Conservation (phyloP, 2,329 filamentous ascomycete species). For the Aspergillus fischeri region DNA sequence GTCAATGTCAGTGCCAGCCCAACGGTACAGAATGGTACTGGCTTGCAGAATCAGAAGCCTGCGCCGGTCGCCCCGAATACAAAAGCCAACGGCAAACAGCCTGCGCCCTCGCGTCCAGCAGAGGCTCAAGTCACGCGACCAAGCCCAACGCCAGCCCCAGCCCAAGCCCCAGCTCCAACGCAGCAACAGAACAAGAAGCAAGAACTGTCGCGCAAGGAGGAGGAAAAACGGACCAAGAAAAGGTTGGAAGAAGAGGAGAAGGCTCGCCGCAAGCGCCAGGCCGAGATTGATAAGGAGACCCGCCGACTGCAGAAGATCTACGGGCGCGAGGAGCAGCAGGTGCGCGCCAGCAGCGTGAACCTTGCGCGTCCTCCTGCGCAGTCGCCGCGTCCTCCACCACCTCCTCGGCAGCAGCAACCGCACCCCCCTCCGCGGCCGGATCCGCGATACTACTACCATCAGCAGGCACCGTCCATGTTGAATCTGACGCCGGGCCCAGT, state of each 20-base stretch:
- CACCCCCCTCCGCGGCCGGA: slow-evolving; percentile 9
- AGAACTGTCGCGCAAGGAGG: slow-evolving; percentile 45
- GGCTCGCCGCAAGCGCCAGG: slow-evolving; percentile 44
- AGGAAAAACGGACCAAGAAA: slow-evolving; percentile 49
- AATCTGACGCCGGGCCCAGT: slow-evolving; percentile 3
- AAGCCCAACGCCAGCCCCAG: too few relatives aligned
- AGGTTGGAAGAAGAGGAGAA: slow-evolving; percentile 52
- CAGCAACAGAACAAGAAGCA: slow-evolving; percentile 28
- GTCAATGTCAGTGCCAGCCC: too few relatives aligned
- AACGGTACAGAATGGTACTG: too few relatives aligned
- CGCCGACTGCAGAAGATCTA: slow-evolving; percentile 62
- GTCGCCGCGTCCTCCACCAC: slow-evolving; percentile 17
- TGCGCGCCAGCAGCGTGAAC: slow-evolving; percentile 17
- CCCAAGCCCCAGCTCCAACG: slow-evolving; percentile 9
- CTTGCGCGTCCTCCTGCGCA: slow-evolving; percentile 10
- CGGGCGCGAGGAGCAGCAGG: slow-evolving; percentile 42
- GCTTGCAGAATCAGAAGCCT: background rate
- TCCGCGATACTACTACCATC: slow-evolving; percentile 13
- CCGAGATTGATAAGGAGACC: slow-evolving; percentile 70
- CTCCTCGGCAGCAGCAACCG: slow-evolving; percentile 17
- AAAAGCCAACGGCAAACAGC: slow-evolving; percentile 1
- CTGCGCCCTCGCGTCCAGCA: slow-evolving; percentile 5
- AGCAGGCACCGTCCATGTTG: slow-evolving; percentile 8
- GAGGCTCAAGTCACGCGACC: background rate
- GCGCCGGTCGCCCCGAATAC: background rate